A percentile compares a stretch with the other conserved stretches of the same genome.
These are phyloP conservation scores for Trichoderma asperelloides DNA, from an alignment of 495 filamentous ascomycete species.

Conservation along the genomic window DNA sequence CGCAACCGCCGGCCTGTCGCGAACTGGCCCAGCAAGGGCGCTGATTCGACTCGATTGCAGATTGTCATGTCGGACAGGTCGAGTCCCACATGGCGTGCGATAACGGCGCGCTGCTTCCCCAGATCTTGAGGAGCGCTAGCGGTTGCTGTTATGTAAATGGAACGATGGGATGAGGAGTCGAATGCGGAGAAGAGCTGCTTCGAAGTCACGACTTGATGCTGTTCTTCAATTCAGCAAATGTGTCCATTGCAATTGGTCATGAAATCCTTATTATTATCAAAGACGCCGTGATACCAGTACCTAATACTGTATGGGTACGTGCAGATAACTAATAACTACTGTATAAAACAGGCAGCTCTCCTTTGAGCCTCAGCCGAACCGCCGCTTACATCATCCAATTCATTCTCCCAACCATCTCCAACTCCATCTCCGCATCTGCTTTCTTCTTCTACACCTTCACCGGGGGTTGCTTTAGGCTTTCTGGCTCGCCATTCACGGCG, in stretches of 20 bases:
- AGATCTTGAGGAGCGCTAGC: neutral
- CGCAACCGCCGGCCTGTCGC: neutral
- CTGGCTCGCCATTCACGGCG: neutral
- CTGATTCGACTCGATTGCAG: neutral
- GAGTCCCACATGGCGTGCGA: conserved; percentile 1
- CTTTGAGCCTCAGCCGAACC: neutral
- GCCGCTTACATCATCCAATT: neutral
- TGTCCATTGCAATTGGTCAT: neutral
- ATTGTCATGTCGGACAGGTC: neutral
- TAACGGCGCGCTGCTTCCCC: neutral
- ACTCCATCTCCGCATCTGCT: neutral
- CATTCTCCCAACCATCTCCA: neutral
- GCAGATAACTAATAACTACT: too few species aligned
- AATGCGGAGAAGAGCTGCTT: neutral
- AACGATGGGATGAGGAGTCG: neutral
- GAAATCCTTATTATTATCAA: neutral
- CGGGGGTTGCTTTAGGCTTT: neutral
- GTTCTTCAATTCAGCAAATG: neutral
- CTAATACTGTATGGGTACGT: too few species aligned
- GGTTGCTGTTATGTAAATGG: conserved; percentile 5
- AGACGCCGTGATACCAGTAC: neutral
- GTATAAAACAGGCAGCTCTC: neutral
- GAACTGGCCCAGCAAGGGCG: neutral
- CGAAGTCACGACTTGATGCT: neutral
- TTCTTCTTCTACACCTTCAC: neutral